phyloP scores from a whole-genome alignment of 179 eudicot genomes.

The Corrigiola litoralis region DNA sequence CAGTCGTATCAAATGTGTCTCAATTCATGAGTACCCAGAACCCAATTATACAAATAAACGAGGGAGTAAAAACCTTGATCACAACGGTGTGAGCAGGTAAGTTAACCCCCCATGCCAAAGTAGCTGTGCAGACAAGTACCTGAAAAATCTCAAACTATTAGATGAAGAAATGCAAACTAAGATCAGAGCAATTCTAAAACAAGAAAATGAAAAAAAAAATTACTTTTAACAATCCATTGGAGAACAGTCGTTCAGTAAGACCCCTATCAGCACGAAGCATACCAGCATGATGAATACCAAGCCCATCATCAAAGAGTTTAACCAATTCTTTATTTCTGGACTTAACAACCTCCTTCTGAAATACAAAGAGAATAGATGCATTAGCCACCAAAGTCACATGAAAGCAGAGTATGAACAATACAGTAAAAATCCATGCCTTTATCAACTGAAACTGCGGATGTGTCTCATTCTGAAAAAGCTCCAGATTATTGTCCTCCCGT shows the following conservation, averaged over 20 bases:
- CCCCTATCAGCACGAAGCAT: constrained; percentile 97
- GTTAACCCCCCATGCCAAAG: constrained; percentile 99
- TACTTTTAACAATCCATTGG: constrained; percentile 83
- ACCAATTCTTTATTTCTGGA: constrained; percentile 92
- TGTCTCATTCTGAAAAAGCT: constrained; percentile 62
- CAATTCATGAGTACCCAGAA: too few species aligned
- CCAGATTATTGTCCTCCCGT: constrained; percentile 52
- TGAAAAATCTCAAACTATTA: constrained; percentile 22
- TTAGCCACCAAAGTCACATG: constrained; percentile 8
- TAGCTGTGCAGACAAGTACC: constrained; percentile 99
- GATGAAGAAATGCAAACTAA: constrained; percentile 1
- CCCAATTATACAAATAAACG: not conserved
- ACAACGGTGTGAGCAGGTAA: constrained; percentile 99
- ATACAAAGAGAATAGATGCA: constrained; percentile 16
- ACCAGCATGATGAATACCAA: constrained; percentile 99
- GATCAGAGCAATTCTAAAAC: not conserved
- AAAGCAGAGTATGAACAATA: not conserved
- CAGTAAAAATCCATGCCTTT: constrained; percentile 47
- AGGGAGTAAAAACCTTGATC: constrained; percentile 65
- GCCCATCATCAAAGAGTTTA: constrained; percentile 77
- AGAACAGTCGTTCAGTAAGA: constrained; percentile 90
- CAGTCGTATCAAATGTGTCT: too few species aligned
- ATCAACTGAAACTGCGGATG: constrained; percentile 77
- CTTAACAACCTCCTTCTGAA: constrained; percentile 80
- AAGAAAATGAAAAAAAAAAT: not conserved